These are phyloP conservation scores for Triticum aestivum DNA, from an alignment of 176 grass and related monocot genomes.

Conservation along the genomic window IWGSC_CS_RefSeq_v2.1 NC_057796.1:120888813-120889312, in stretches of 20 bases:
- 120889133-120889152: neutral
- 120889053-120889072: neutral
- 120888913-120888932: neutral
- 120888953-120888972: constrained; percentile 23
- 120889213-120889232: neutral
- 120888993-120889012: constrained; percentile 31
- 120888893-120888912: too few relatives aligned
- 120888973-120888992: constrained; percentile 33
- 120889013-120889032: constrained; percentile 34
- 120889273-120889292: too few relatives aligned
- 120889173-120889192: neutral
- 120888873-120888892: neutral
- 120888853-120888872: neutral
- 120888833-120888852: neutral
- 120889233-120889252: too few relatives aligned
- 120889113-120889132: neutral
- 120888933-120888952: neutral
- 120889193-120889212: neutral
- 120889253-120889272: too few relatives aligned
- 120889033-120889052: neutral
- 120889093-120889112: constrained; percentile 33
- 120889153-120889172: neutral
- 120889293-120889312: too few relatives aligned
- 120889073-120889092: neutral
- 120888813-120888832: neutral